A percentile compares a stretch with the other conserved stretches of the same genome.
Conservation (phyloP, 768 basidiomycete genomes). For the Panaeolus cyanescens region DNA sequence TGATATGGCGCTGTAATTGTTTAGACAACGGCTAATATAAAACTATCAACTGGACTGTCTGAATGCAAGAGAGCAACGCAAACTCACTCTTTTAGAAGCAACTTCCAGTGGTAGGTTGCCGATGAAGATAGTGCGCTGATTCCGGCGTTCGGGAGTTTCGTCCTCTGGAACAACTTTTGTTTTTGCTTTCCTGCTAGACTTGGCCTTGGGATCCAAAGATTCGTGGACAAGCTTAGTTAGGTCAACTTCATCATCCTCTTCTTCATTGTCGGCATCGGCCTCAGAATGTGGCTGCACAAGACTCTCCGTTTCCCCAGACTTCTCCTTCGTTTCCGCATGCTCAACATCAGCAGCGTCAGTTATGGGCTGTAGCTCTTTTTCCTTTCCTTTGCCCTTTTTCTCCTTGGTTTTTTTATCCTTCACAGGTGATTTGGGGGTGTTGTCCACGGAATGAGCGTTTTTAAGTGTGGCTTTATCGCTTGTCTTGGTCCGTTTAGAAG, state of each 20-base stretch:
- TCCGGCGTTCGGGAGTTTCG: constrained; percentile 73
- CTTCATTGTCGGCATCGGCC: constrained; percentile 13
- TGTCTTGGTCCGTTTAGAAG: constrained; percentile 28
- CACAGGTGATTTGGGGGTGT: constrained; percentile 2
- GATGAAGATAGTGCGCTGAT: constrained; percentile 87
- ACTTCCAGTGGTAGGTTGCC: constrained; percentile 85
- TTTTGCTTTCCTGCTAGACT: constrained; percentile 29
- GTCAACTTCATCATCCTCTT: constrained; percentile 18
- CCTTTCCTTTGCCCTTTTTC: constrained; percentile 18
- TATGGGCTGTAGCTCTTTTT: constrained; percentile 20
- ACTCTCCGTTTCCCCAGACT: background rate
- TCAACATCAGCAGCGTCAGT: constrained; percentile 36
- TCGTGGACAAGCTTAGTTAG: constrained; percentile 60
- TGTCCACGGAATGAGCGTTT: background rate
- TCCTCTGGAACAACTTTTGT: constrained; percentile 59
- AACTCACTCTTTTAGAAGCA: constrained; percentile 71
- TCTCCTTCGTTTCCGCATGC: constrained; percentile 25
- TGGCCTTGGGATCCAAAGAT: constrained; percentile 43
- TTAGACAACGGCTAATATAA: constrained; percentile 66
- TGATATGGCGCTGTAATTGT: constrained; percentile 74
- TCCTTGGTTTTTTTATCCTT: constrained; percentile 16
- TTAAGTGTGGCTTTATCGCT: constrained; percentile 10
- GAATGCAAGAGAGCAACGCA: background rate
- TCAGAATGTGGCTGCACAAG: background rate
- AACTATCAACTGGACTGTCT: background rate